Conservation (phyloP, 139 green algal genomes). For the Diplosphaera chodatii region DNA sequence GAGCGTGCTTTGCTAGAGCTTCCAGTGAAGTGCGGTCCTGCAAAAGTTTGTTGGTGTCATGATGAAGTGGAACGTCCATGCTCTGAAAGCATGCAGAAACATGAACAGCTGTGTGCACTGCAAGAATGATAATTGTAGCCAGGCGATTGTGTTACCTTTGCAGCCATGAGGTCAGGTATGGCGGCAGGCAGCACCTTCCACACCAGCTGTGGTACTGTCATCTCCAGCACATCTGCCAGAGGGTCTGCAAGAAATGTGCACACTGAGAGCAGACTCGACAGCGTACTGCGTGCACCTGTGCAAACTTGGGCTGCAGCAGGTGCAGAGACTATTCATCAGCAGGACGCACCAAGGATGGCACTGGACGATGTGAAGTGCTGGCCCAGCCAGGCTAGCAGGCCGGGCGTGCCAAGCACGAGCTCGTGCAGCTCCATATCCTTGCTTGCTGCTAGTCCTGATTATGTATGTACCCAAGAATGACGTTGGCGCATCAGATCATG, state of each 20-base stretch:
- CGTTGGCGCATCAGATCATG: too few relatives aligned
- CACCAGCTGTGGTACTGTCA: slow-evolving; percentile 11
- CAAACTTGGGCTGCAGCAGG: too few relatives aligned
- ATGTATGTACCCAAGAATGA: too few relatives aligned
- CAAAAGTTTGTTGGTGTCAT: too few relatives aligned
- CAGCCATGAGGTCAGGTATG: slow-evolving; percentile 10
- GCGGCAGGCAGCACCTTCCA: slow-evolving; percentile 22
- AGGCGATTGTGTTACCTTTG: neutral
- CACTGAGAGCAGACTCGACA: too few relatives aligned
- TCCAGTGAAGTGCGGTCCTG: slow-evolving; percentile 18
- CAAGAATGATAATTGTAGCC: too few relatives aligned
- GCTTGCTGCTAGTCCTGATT: slow-evolving; percentile 25
- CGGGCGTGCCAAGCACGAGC: slow-evolving; percentile 13
- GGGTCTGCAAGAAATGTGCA: neutral
- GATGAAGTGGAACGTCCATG: too few relatives aligned
- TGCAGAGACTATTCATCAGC: too few relatives aligned
- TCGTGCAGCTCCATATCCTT: slow-evolving; percentile 13
- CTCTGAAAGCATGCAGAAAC: too few relatives aligned
- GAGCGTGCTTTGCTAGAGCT: slow-evolving; percentile 25
- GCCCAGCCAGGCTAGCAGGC: slow-evolving; percentile 33
- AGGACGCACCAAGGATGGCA: slow-evolving; percentile 24
- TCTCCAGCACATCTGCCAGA: slow-evolving; percentile 21
- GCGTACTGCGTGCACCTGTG: too few relatives aligned
- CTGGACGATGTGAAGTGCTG: slow-evolving; percentile 17
- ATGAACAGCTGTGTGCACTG: too few relatives aligned